Evolutionary conservation across 2,329 filamentous ascomycete genomes (phyloP), one percentile per base, ranked within the genome.

Genomic region (Monilinia fructigena): DNA sequence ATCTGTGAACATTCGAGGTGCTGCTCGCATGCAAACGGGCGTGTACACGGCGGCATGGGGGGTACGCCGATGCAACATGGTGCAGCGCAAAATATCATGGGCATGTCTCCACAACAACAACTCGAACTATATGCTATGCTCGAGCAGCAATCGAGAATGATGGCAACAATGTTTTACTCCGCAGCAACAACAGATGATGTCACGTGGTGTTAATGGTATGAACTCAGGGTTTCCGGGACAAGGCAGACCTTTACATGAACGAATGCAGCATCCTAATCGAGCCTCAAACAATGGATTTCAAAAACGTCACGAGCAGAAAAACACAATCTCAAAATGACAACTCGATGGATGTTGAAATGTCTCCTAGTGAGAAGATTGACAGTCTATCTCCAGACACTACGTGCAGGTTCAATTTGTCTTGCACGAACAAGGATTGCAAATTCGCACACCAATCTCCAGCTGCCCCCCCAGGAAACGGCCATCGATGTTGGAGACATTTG

Each of bases 391-490:
- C 87, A 7, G 86, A 91, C 59, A 90, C 83, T 18, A 82, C 94
- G 69, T 99, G 95, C 85, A 92, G 90, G 74, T 99, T 88, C 82
- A 97, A 98, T 79, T 82, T 95, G 64, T 83, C 86, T 70, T 99
- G 95, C 81, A 91, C 90, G 50, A 96, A 96, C 78, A 87, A 86
- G 72, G 91, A 96, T 69, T 99, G 95, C 80, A 90, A 89, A 71
- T 99, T 92, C 77, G 95, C 92, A 23, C 95, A 99, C 75, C 94
- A 97, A 79, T 97, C 93, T 20, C 93, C 95, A 2, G 93, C 91
- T 2, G 93, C 94, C 42, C 90, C 92, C 4, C 89, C 89, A 2
- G 91, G 90, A 38, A 38, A 86, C 85, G 2, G 84, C 88, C 0
- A 83, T 98, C 67, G 95, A 98, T 77, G 83, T 93, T 71, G 86